Base-by-base conservation (phyloP, 2,329 filamentous ascomycete genomes). In the Dactylellina leptospora region DNA sequence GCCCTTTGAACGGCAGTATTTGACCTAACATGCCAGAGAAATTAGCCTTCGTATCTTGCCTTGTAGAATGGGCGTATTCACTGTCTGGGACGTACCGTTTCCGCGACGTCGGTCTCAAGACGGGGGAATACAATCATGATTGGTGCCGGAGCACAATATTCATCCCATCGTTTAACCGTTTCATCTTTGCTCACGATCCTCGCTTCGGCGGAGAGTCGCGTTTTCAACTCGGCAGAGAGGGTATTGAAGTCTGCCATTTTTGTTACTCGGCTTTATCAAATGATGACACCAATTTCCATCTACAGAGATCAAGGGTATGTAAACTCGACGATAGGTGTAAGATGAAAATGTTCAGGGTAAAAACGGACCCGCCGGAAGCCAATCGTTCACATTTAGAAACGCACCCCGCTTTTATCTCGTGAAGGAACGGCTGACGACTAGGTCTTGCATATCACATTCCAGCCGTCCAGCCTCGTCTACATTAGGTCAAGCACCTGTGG, bases 11-110 rank as follows among this genome's bases (percentile, higher is more conserved):
- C 54, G 58, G 20, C 61, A 68, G 22, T 61, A 73, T 53, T 62
- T 68, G 1, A 73, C 62, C 69, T 73, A 55, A 36, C 4, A 18
- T 58, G n/a, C n/a, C n/a, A n/a, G n/a, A n/a, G n/a, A n/a, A n/a
- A n/a, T n/a, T n/a, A n/a, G n/a, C n/a, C n/a, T n/a, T n/a, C n/a
- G n/a, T n/a, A n/a, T n/a, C n/a, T n/a, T n/a, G n/a, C n/a, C n/a
- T n/a, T n/a, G n/a, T n/a, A n/a, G n/a, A n/a, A n/a, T n/a, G n/a
- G n/a, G n/a, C n/a, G n/a, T n/a, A n/a, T n/a, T n/a, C n/a, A n/a
- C n/a, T n/a, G n/a, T n/a, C n/a, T n/a, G n/a, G n/a, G 8, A 18
- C 45, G 9, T 64, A 72, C 68, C 16, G 54, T 72, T 16, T 63
- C 59, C 5, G 54, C 68, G 6, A 72, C 68, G 55, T 72, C 68